Evolutionary conservation across 805 yeast species (phyloP).

Genomic region (Yarrowia sp.): DNA sequence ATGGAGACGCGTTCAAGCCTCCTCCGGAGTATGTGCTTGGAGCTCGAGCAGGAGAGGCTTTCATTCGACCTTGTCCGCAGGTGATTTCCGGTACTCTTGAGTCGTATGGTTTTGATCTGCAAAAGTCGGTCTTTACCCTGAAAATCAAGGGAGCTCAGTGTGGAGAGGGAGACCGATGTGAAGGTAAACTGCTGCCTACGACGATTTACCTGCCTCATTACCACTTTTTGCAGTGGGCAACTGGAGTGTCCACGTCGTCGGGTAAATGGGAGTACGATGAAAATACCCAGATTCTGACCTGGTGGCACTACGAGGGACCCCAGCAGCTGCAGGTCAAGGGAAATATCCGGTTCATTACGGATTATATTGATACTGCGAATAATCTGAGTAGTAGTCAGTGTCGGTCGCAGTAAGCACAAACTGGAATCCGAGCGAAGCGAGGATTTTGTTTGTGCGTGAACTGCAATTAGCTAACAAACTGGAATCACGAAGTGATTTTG

Average conservation of each 20-base stretch:
- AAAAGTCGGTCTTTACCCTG: slow-evolving; percentile 56
- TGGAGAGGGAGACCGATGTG: slow-evolving; percentile 15
- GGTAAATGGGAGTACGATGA: slow-evolving; percentile 65
- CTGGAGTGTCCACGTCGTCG: slow-evolving; percentile 59
- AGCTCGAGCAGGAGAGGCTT: slow-evolving; percentile 55
- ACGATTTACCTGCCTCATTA: slow-evolving; percentile 71
- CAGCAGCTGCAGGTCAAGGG: slow-evolving; percentile 39
- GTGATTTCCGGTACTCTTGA: slow-evolving; percentile 66
- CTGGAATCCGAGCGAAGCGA: no score
- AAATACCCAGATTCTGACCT: slow-evolving; percentile 63
- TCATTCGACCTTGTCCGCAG: slow-evolving; percentile 77
- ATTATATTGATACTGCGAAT: slow-evolving; percentile 37
- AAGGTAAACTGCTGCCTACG: slow-evolving; percentile 57
- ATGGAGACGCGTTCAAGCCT: slow-evolving; percentile 35
- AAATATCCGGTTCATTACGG: slow-evolving; percentile 30
- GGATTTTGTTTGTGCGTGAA: not conserved
- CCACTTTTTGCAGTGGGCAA: slow-evolving; percentile 65
- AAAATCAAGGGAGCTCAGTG: slow-evolving; percentile 51
- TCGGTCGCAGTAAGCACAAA: slow-evolving; percentile 6
- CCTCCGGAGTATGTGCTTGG: slow-evolving; percentile 37
- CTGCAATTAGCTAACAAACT: no score
- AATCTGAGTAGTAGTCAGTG: slow-evolving; percentile 29
- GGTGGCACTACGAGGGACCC: slow-evolving; percentile 61
- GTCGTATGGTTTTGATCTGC: slow-evolving; percentile 65
- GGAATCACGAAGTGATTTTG: no score